A percentile compares a stretch with the other conserved stretches of the same genome.
These are phyloP conservation scores for Grosmannia clavigera DNA, from an alignment of 2,329 filamentous ascomycete species.

Conservation along the genomic window DNA sequence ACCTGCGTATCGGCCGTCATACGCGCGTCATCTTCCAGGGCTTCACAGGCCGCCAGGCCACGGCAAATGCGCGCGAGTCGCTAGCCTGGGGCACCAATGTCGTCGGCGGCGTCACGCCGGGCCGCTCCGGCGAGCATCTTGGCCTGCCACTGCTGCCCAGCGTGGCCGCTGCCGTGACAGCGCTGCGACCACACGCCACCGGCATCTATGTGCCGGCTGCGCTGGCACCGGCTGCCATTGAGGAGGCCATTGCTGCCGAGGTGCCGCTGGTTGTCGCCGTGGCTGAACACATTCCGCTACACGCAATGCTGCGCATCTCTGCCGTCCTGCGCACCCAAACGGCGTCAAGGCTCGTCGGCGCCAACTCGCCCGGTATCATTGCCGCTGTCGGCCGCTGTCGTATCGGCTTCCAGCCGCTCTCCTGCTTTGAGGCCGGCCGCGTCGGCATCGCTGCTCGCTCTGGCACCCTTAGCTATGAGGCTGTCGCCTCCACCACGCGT, in stretches of 20 bases:
- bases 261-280: conserved; percentile 68
- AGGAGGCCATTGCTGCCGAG: conserved; percentile 69
- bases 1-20: conserved; percentile 25
- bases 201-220: conserved; percentile 71
- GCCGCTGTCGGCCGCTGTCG: conserved; percentile 61
- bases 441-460: conserved; percentile 72
- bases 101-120: conserved; percentile 65
- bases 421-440: conserved; percentile 56
- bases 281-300: conserved; percentile 66
- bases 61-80: conserved; percentile 64
- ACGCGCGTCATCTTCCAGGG: conserved; percentile 30
- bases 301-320: conserved; percentile 61
- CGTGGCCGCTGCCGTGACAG: conserved; percentile 54
- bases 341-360: conserved; percentile 60
- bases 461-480: conserved; percentile 69
- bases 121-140: conserved; percentile 38
- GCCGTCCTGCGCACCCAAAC: conserved; percentile 60
- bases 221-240: conserved; percentile 59
- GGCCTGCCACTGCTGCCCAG: conserved; percentile 59
- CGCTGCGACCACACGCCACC: conserved; percentile 62
- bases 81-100: conserved; percentile 69
- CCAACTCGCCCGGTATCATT: conserved; percentile 74
- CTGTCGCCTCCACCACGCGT: conserved; percentile 60
- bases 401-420: conserved; percentile 66
- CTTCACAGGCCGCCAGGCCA: conserved; percentile 42